Base-by-base conservation (phyloP, 2,329 filamentous ascomycete genomes). In the Fusarium subtropicale region DNA sequence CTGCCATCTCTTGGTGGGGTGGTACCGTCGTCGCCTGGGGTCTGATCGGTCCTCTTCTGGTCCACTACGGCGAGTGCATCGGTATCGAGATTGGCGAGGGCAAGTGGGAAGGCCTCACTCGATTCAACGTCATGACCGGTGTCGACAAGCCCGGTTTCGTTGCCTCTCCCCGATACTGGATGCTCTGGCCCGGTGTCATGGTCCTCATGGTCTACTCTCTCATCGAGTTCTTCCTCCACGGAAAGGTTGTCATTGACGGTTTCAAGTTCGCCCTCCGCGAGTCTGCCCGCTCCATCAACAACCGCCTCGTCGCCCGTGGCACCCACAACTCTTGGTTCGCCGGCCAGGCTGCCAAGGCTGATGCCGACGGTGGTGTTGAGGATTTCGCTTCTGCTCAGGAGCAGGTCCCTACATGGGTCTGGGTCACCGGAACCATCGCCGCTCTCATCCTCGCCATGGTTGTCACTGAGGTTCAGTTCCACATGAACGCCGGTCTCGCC, bases 401-500 rank as follows among this genome's bases (percentile, higher is more conserved):
- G 47, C 81, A 84, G 58, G 85, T 88, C 33, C 83, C 84, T 66
- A 80, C 80, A 56, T 88, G 84, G 84, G 80, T 87, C 76, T 88
- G 85, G 86, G 64, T 80, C 1, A 74, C 77, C 5, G 82, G 85
- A 13, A 77, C 86, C 3, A 24, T 83, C 16, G 76, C 80, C 55
- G 83, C 87, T 71, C 79, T 87, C 45, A 76, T 81, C n/a, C 80
- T 85, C n/a, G 86, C 86, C 57, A 80, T 85, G 50, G 76, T 88
- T 34, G 81, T 89, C 66, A 77, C 76, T 48, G 78, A 82, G 48
- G 78, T 86, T 7, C 84, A 87, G 66, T 87, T 84, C 77, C 76
- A 85, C 61, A 87, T 88, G 82, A 85, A 86, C 42, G 81, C 86
- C 10, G 86, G 86, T 31, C 83, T 87, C 71, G 84, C 83, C 16